A percentile compares a stretch with the other conserved stretches of the same genome.
Conservation (phyloP, 2,329 filamentous ascomycete genomes). For the Coleophoma crateriformis region DNA sequence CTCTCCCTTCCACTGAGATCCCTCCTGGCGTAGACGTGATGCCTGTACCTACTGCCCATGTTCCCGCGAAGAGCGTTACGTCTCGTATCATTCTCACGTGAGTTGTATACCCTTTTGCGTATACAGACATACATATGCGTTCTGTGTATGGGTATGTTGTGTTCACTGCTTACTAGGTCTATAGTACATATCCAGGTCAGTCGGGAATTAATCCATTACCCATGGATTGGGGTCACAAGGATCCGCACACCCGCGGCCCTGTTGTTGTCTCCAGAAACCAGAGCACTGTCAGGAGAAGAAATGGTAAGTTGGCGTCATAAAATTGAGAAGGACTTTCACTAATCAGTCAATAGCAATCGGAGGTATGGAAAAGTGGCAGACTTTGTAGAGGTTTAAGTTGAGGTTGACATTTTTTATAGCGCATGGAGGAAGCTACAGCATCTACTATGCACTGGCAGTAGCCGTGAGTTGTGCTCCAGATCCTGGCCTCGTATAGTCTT, state of each 20-base stretch:
- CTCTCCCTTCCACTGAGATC: conserved; percentile 20
- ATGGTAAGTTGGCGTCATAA: conserved; percentile 48
- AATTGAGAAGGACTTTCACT: not conserved
- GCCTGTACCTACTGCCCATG: conserved; percentile 10
- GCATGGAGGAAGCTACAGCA: conserved; percentile 88
- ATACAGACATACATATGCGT: not conserved
- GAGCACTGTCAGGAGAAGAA: conserved; percentile 73
- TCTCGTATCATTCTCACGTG: conserved; percentile 62
- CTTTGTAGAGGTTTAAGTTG: too few species aligned
- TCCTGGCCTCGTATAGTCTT: not conserved
- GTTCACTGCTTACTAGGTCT: conserved; percentile 6
- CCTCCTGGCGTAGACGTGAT: conserved; percentile 6
- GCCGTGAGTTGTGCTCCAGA: conserved; percentile 34
- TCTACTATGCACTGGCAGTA: conserved; percentile 90
- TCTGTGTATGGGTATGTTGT: not conserved
- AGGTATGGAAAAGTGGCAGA: conserved; percentile 34
- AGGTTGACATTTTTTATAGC: conserved; percentile 37
- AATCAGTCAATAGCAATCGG: conserved; percentile 41
- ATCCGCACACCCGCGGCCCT: conserved; percentile 72
- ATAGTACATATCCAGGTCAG: conserved; percentile 82
- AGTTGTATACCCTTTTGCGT: conserved; percentile 7
- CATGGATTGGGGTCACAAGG: conserved; percentile 79
- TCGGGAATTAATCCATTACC: conserved; percentile 88
- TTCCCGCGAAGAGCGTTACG: conserved; percentile 33
- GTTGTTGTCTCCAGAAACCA: conserved; percentile 77